Evolutionary conservation across 768 basidiomycete species (phyloP), one percentile per base, ranked within the genome.

Genomic region (Lentinula guzmanii): DNA sequence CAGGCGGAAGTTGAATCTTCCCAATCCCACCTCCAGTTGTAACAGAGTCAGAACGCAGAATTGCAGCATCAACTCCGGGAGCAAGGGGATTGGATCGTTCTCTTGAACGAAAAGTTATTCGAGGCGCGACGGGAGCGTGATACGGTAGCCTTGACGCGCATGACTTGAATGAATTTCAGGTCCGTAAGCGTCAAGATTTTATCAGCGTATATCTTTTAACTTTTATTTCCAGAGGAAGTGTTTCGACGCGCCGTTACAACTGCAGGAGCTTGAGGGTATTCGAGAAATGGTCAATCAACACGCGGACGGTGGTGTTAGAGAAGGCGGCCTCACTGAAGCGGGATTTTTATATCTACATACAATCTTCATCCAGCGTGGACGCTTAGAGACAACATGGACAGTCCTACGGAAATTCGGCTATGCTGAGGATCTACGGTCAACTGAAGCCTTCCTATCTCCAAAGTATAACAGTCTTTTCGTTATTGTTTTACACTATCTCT

Each of bases 381-480:
- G 96, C 52, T 80, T 96, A 64, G 96, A 99, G 73, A 98, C 96
- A 31, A 98, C 96, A 1, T 99, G 96, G 96, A 95, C 93, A 7
- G 94, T 96, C 5, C 80, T 99, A 65, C 80, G 95, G 63, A 93
- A 86, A 70, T 98, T 97, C 71, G 96, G 96, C 4, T 99, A 99
- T 69, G 96, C 89, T 13, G 96, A 98, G 71, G 95, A 98, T 69
- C 74, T 99, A 64, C 86, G 88, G 66, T 76, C 98, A 64, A 89
- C 89, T 31, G 96, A 98, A 70, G 80, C 84, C 6, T 97, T 95
- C 75, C 76, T 99, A 62, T 80, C 82, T 61, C 96, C 96, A 21
- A 94, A 90, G 96, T 95, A 67, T 68, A 90, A 74, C 35, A 9
- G 10, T 9, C 13, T 33, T 48, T 31, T 57, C 24, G 50, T 61